Percentiles rank a stretch among this genome's conserved stretches.
These are phyloP conservation scores for Lentinula sp. DNA, from an alignment of 768 basidiomycete species.

Conservation along the genomic window DNA sequence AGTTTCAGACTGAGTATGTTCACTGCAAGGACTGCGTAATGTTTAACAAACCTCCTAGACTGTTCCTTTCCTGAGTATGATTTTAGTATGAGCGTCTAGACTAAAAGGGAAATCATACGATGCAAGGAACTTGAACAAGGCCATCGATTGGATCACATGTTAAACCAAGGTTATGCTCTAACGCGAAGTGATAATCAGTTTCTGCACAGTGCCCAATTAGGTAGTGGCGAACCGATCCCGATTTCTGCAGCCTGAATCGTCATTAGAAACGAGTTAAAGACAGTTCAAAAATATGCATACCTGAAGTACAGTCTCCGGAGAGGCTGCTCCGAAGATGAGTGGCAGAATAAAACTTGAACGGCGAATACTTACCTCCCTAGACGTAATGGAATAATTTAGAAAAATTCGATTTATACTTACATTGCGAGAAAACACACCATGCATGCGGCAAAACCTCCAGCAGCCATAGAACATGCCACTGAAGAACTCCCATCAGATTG, in stretches of 20 bases:
- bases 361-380: neutral
- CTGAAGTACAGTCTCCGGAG: constrained; percentile 79
- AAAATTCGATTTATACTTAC: neutral
- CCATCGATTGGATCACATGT: constrained; percentile 96
- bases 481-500: neutral
- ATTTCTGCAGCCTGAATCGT: constrained; percentile 72
- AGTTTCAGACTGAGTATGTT: neutral
- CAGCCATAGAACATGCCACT: constrained; percentile 97
- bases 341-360: neutral
- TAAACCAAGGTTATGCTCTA: constrained; percentile 81
- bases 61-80: constrained; percentile 65
- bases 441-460: constrained; percentile 89
- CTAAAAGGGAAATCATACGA: constrained; percentile 42
- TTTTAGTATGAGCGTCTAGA: neutral
- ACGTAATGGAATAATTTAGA: neutral
- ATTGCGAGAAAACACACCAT: constrained; percentile 63
- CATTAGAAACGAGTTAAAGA: neutral
- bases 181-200: neutral
- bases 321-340: constrained; percentile 34
- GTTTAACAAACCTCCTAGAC: constrained; percentile 58
- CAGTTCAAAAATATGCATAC: constrained; percentile 23
- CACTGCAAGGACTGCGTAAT: neutral
- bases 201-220: neutral
- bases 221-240: constrained; percentile 59
- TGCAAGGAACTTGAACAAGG: constrained; percentile 92